Evolutionary conservation across 805 yeast species (phyloP).

Genomic region (Yamadazyma ubonensis): DNA sequence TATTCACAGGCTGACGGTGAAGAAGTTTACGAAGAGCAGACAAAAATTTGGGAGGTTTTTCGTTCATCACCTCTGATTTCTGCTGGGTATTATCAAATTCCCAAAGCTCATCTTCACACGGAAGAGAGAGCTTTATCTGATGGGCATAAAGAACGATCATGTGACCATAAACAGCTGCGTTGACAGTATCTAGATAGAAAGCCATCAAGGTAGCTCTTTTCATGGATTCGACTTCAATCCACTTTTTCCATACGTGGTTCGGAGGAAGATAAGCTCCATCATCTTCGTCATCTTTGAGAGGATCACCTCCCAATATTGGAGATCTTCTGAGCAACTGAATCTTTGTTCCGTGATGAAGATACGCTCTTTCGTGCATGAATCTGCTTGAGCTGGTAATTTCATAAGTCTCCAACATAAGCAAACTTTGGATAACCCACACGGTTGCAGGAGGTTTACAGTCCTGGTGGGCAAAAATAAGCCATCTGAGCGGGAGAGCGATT

Average conservation of each 20-base stretch:
- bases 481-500: slow-evolving; percentile 60
- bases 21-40: slow-evolving; percentile 23
- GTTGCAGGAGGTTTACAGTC: slow-evolving; percentile 74
- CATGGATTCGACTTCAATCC: slow-evolving; percentile 39
- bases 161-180: slow-evolving; percentile 37
- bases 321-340: slow-evolving; percentile 25
- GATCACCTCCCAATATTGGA: slow-evolving; percentile 42
- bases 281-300: slow-evolving; percentile 25
- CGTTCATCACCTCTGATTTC: slow-evolving; percentile 13
- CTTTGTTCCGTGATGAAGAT: slow-evolving; percentile 80
- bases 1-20: slow-evolving; percentile 20
- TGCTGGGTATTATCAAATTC: slow-evolving; percentile 21
- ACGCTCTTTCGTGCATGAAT: slow-evolving; percentile 70
- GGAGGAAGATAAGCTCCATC: slow-evolving; percentile 19
- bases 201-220: slow-evolving; percentile 36
- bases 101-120: slow-evolving; percentile 31
- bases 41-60: slow-evolving; percentile 23
- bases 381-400: slow-evolving; percentile 70
- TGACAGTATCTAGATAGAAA: slow-evolving; percentile 34
- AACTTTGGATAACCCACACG: slow-evolving; percentile 70
- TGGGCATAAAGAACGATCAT: slow-evolving; percentile 25
- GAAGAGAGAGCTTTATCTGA: slow-evolving; percentile 27
- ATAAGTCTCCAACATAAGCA: slow-evolving; percentile 65
- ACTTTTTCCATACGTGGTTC: slow-evolving; percentile 26
- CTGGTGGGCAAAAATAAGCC: slow-evolving; percentile 63